Evolutionary conservation across 805 yeast genomes (phyloP).

Genomic region (Teunomyces panamensis): DNA sequence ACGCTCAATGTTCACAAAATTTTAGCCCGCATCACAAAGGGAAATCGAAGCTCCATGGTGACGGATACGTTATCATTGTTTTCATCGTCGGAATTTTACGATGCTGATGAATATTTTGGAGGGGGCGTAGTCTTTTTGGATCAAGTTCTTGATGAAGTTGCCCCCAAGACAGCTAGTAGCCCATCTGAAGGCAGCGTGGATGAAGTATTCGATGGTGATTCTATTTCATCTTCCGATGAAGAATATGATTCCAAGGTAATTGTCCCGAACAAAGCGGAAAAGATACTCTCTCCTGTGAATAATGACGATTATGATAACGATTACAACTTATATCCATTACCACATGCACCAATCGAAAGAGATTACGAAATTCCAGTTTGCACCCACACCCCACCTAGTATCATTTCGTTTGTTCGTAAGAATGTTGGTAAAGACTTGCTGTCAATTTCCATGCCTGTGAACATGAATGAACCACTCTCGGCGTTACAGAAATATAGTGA

Average conservation of each 20-base stretch:
- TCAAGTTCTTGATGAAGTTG: conserved; percentile 6
- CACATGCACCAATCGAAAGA: conserved; percentile 47
- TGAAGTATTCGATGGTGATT: conserved; percentile 13
- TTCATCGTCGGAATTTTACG: conserved; percentile 41
- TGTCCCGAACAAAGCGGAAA: neutral
- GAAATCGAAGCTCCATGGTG: conserved; percentile 8
- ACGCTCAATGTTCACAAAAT: conserved; percentile 19
- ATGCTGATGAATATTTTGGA: conserved; percentile 60
- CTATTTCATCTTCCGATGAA: conserved; percentile 15
- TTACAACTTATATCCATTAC: conserved; percentile 63
- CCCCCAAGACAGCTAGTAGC: neutral
- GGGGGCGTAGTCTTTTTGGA: conserved; percentile 56
- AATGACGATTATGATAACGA: conserved; percentile 9
- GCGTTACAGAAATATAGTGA: conserved; percentile 80
- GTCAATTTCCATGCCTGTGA: conserved; percentile 88
- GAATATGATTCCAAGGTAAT: conserved; percentile 2
- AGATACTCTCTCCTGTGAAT: conserved; percentile 9
- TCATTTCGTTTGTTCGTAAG: conserved; percentile 75
- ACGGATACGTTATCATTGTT: conserved; percentile 27
- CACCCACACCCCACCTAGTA: conserved; percentile 72
- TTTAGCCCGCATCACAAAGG: conserved; percentile 11
- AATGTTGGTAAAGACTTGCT: conserved; percentile 90
- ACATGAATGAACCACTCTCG: conserved; percentile 87
- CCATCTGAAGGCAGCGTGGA: conserved; percentile 16
- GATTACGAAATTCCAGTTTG: conserved; percentile 59